Percentiles rank a stretch among this genome's conserved stretches.
These are phyloP conservation scores for Adiantum capillusveneris DNA, from an alignment of 75 land plant species.

Conservation along the genomic window DNA sequence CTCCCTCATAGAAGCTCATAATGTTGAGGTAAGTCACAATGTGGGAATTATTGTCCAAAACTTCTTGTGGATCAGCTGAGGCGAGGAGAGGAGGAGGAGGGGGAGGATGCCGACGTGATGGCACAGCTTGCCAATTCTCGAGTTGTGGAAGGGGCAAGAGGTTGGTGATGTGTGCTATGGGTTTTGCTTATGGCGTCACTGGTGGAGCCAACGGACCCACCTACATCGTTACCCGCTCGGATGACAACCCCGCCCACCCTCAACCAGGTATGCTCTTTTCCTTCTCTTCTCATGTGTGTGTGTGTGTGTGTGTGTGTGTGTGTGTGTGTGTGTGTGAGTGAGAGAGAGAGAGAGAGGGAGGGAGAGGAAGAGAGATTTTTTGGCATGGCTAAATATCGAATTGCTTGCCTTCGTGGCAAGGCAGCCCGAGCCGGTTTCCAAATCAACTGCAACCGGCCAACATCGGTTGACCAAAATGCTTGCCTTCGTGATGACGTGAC, in stretches of 20 bases:
- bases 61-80: too few species aligned
- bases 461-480: too few species aligned
- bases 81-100: neutral
- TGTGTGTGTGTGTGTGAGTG: slow-evolving; percentile 1
- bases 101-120: slow-evolving; percentile 12
- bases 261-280: neutral
- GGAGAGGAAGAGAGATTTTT: neutral
- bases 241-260: slow-evolving; percentile 22
- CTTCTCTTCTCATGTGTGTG: too few species aligned
- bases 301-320: neutral
- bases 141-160: slow-evolving; percentile 16
- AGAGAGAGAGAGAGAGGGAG: slow-evolving; percentile 3
- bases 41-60: too few species aligned
- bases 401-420: too few species aligned
- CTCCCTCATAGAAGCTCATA: too few species aligned
- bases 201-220: slow-evolving; percentile 25
- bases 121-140: slow-evolving; percentile 23
- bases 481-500: too few species aligned
- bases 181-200: slow-evolving; percentile 19
- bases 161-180: slow-evolving; percentile 13
- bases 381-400: slow-evolving; percentile 3
- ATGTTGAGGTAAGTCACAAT: too few species aligned
- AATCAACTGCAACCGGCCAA: too few species aligned
- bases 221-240: slow-evolving; percentile 19
- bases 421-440: too few species aligned